phyloP scores from a whole-genome alignment of 129 eudicot species.

The Sambucus nigra region DNA sequence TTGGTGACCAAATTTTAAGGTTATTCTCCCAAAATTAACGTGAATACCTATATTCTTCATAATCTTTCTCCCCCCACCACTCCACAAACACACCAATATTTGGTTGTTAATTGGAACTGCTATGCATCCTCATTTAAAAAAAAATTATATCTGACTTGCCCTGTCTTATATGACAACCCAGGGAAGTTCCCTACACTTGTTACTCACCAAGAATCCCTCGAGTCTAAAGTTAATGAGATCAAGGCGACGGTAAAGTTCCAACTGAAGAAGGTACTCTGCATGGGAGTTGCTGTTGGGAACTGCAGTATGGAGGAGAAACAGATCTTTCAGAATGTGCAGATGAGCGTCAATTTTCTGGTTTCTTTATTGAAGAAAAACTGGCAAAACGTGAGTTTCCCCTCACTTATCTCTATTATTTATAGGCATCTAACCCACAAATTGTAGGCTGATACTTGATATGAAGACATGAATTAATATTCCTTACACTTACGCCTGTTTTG shows the following conservation, averaged over 20 bases:
- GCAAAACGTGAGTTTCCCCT: constrained; percentile 44
- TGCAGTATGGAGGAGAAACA: constrained; percentile 61
- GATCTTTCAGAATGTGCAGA: constrained; percentile 58
- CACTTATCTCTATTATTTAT: no score
- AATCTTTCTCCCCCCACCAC: no score
- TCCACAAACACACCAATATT: not conserved
- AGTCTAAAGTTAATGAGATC: constrained; percentile 48
- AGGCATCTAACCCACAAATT: no score
- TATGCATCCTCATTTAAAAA: not conserved
- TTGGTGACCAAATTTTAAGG: no score
- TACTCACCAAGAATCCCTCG: constrained; percentile 51
- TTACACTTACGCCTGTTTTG: no score
- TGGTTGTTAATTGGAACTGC: not conserved
- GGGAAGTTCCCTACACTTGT: constrained; percentile 69
- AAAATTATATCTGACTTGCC: no score
- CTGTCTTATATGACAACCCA: no score
- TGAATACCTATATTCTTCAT: no score
- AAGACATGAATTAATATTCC: no score
- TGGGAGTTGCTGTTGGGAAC: constrained; percentile 73
- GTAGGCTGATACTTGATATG: no score
- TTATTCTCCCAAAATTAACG: no score
- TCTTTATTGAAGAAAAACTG: constrained; percentile 56
- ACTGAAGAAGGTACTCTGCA: constrained; percentile 57
- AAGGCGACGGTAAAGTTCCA: constrained; percentile 61
- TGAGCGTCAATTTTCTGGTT: constrained; percentile 61